Percentiles rank a stretch among this genome's conserved stretches.
Conservation (phyloP, 2,329 filamentous ascomycete species). For the Biscogniauxia mediterranea region DNA sequence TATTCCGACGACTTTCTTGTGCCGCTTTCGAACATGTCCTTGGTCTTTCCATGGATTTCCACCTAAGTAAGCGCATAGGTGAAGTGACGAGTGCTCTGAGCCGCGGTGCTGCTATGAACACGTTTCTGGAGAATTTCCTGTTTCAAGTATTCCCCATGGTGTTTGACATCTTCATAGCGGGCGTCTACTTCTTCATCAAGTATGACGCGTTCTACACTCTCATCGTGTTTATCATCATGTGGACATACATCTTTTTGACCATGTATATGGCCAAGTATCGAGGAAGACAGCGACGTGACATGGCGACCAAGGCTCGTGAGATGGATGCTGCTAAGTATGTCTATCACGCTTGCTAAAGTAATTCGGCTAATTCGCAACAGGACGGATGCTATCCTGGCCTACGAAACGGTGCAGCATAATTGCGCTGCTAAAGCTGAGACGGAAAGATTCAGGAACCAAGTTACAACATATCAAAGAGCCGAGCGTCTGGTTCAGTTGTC, state of each 20-base stretch:
- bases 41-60: slow-evolving; percentile 48
- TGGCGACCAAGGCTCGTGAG: slow-evolving; percentile 43
- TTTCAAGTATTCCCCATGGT: slow-evolving; percentile 52
- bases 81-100: slow-evolving; percentile 50
- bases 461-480: slow-evolving; percentile 54
- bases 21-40: slow-evolving; percentile 49
- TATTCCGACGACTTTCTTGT: slow-evolving; percentile 41
- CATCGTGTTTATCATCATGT: slow-evolving; percentile 48
- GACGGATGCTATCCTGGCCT: slow-evolving; percentile 48
- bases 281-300: slow-evolving; percentile 42
- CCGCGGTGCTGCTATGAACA: slow-evolving; percentile 47
- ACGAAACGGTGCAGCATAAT: slow-evolving; percentile 63
- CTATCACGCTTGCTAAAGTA: not conserved
- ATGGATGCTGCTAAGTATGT: slow-evolving; percentile 47
- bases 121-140: slow-evolving; percentile 46
- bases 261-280: slow-evolving; percentile 50
- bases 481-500: slow-evolving; percentile 57
- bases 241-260: slow-evolving; percentile 49
- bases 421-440: slow-evolving; percentile 60
- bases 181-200: slow-evolving; percentile 43
- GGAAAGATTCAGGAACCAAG: slow-evolving; percentile 53
- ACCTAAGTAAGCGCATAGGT: slow-evolving; percentile 49
- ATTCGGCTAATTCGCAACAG: slow-evolving; percentile 19
- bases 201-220: slow-evolving; percentile 49
- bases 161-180: slow-evolving; percentile 48